phyloP scores from a whole-genome alignment of 495 filamentous ascomycete species.

The Xylaria castorea region DNA sequence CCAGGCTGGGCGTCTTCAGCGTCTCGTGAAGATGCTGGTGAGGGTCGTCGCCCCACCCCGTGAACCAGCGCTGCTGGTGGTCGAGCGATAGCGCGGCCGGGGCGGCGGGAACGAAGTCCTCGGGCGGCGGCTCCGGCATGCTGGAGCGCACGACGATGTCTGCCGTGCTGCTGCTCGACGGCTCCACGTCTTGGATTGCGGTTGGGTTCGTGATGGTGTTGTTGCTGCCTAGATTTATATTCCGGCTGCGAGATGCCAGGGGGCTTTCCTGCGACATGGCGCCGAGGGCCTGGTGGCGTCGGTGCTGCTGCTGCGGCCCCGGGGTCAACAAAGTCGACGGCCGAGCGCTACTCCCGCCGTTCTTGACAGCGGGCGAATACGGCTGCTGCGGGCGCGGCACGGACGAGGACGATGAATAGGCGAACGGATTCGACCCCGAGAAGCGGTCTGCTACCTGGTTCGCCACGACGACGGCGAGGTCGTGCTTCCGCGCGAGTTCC shows the following conservation, averaged over 20 bases:
- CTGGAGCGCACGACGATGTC: conserved; percentile 40
- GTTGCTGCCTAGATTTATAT: not conserved
- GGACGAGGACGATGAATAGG: conserved; percentile 25
- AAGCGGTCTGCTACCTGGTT: conserved; percentile 98
- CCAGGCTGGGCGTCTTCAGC: conserved; percentile 84
- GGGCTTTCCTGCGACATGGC: conserved; percentile 46
- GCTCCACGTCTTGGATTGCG: conserved; percentile 19
- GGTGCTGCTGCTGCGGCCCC: conserved; percentile 1
- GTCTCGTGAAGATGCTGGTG: conserved; percentile 35
- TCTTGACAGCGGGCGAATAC: conserved; percentile 20
- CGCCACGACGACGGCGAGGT: conserved; percentile 85
- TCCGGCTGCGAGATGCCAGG: conserved; percentile 45
- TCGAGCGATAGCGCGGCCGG: conserved; percentile 70
- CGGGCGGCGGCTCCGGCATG: conserved; percentile 39
- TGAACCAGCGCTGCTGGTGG: conserved; percentile 93
- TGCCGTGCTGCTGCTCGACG: conserved; percentile 34
- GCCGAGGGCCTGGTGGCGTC: not conserved
- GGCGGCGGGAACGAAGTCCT: conserved; percentile 33
- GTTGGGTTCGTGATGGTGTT: not conserved
- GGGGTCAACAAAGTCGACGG: not conserved
- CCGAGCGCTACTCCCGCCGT: not conserved
- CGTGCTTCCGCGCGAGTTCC: conserved; percentile 71
- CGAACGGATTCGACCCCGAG: conserved; percentile 32
- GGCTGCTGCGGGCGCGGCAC: not conserved
- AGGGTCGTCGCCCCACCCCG: conserved; percentile 82